phyloP scores from a whole-genome alignment of 495 filamentous ascomycete genomes.

The Aspergillus egyptiacus region DNA sequence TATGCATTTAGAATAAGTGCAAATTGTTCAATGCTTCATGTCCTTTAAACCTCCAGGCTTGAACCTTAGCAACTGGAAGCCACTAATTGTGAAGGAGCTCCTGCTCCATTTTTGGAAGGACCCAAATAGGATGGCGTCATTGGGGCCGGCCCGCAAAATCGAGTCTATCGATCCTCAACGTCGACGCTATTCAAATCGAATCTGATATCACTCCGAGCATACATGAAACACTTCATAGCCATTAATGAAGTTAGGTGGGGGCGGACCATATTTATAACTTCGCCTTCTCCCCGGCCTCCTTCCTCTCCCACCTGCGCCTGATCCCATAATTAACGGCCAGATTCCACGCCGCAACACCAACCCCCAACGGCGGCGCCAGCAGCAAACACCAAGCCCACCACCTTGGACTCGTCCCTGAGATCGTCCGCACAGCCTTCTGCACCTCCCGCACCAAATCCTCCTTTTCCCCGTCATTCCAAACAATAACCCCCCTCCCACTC shows the following conservation, averaged over 20 bases:
- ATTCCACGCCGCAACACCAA: conserved; percentile 56
- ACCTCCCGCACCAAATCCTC: conserved; percentile 63
- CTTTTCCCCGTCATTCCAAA: conserved; percentile 78
- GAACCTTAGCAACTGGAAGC: not conserved
- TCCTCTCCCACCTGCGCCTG: conserved; percentile 62
- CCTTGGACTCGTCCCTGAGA: conserved; percentile 57
- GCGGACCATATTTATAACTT: too few relatives aligned
- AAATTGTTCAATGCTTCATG: too few relatives aligned
- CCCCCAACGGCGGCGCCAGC: conserved; percentile 65
- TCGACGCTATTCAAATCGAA: not conserved
- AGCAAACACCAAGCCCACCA: conserved; percentile 80
- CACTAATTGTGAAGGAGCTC: not conserved
- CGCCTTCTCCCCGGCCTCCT: conserved; percentile 60
- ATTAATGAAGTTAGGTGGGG: not conserved
- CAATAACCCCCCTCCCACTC: conserved; percentile 58
- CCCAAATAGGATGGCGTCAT: conserved; percentile 3
- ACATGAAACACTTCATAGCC: not conserved
- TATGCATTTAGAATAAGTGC: not conserved
- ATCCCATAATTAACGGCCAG: conserved; percentile 60
- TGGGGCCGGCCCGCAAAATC: conserved; percentile 6
- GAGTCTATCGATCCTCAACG: conserved; percentile 3
- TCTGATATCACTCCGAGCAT: not conserved
- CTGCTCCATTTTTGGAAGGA: not conserved
- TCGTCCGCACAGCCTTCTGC: conserved; percentile 50
- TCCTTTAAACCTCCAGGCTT: too few relatives aligned